Base-by-base conservation (phyloP, 495 filamentous ascomycete genomes). In the Podospora anserina region DNA sequence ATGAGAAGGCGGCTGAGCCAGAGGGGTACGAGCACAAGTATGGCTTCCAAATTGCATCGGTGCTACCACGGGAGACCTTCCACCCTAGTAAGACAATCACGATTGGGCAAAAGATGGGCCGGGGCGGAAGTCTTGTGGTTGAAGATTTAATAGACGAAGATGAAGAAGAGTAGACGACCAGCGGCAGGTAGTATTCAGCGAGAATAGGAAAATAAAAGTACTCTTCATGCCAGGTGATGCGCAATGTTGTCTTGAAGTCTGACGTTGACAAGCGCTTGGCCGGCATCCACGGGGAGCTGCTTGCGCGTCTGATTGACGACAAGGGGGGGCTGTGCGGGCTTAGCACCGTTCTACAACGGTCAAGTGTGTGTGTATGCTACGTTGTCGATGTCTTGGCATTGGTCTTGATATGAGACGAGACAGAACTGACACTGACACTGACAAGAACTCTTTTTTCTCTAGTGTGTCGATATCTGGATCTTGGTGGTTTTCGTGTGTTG, bases 51-150 rank as follows among this genome's bases (percentile, higher is more conserved):
- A 87, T 99, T 27, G 91, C 94, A 19, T 89, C 88, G 39, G 88
- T 92, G 0, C 86, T 99, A 83, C 95, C 95, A 19, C 82, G 95
- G 28, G 86, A 86, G 61, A 91, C 92, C 6, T 92, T 91, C 74
- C 88, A 89, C 53, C 81, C 92, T 19, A 84, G 88, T 44, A 82
- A 82, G 11, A 85, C 84, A 0, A 87, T 86, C 0, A 89, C 85
- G 13, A 85, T 97, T 63, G 83, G 80, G 16, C 87, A 90, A 53
- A 86, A 87, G 70, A 87, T 98, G 69, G 93, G 94, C 39, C 85
- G 89, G 65, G 94, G 91, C 65, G 94, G 90, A 0, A 99, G 94
- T 78, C 79, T 99, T 28, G 88, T 98, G 23, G 94, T 97, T 2
- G 95, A 98, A 75, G 78, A 78, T 54, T 68, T 79, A 55, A 26